Evolutionary conservation across 768 basidiomycete genomes (phyloP).

Genomic region (Vishniacozyma victoriae): DNA sequence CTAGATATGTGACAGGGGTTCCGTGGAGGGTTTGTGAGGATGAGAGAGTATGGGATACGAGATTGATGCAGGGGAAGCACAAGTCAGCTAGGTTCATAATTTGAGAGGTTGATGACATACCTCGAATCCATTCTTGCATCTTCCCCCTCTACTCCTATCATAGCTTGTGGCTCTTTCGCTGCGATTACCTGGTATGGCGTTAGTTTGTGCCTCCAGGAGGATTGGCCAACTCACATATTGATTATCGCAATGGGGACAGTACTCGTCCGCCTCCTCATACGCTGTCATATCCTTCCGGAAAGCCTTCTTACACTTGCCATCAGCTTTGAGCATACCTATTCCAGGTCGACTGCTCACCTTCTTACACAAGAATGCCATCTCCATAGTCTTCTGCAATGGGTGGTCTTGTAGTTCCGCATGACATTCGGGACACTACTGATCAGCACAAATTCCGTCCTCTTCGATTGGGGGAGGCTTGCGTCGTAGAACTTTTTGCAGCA

Average conservation of each 20-base stretch:
- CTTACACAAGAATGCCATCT: slow-evolving; percentile 80
- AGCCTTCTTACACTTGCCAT: slow-evolving; percentile 75
- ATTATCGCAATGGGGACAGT: slow-evolving; percentile 96
- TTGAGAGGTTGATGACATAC: slow-evolving; percentile 51
- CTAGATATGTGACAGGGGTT: slow-evolving; percentile 48
- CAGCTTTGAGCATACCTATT: not conserved
- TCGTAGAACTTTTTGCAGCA: slow-evolving; percentile 99
- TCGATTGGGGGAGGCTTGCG: slow-evolving; percentile 29
- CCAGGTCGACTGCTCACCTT: slow-evolving; percentile 50
- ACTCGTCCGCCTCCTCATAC: slow-evolving; percentile 97
- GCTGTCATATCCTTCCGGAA: slow-evolving; percentile 88
- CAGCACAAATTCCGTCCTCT: no score
- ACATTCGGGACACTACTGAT: slow-evolving; percentile 72
- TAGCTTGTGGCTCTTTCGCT: slow-evolving; percentile 81
- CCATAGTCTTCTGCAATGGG: slow-evolving; percentile 62
- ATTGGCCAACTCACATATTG: slow-evolving; percentile 69
- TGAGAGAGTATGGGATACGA: slow-evolving; percentile 1
- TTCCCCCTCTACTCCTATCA: slow-evolving; percentile 81
- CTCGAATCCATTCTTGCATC: slow-evolving; percentile 80
- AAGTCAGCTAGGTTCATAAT: not conserved
- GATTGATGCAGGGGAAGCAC: not conserved
- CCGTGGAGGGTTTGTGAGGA: not conserved
- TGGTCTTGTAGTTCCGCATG: slow-evolving; percentile 81
- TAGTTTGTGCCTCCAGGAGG: not conserved
- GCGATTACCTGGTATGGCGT: slow-evolving; percentile 65